phyloP scores from a whole-genome alignment of 2,329 filamentous ascomycete genomes.

The Colletotrichum cordylinicola region DNA sequence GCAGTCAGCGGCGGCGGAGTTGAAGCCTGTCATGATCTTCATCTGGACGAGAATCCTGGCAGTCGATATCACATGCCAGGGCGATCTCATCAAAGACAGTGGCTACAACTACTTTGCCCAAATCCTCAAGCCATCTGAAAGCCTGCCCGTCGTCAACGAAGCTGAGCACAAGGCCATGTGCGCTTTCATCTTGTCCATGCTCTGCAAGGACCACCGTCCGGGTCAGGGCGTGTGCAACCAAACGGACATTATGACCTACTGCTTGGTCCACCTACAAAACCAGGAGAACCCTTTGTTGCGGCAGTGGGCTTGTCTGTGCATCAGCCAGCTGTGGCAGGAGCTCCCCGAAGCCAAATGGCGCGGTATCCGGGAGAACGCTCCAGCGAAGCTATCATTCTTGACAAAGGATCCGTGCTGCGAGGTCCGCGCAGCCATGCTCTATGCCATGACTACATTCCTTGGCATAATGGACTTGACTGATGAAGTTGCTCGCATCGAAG shows the following conservation, averaged over 20 bases:
- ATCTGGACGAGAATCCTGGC: slow-evolving; percentile 97
- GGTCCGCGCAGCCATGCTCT: slow-evolving; percentile 90
- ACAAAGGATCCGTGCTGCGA: slow-evolving; percentile 88
- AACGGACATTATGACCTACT: slow-evolving; percentile 88
- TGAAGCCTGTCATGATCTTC: slow-evolving; percentile 99
- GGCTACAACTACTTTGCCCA: slow-evolving; percentile 97
- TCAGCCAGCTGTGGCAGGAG: slow-evolving; percentile 93
- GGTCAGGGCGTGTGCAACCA: slow-evolving; percentile 92
- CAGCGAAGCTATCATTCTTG: slow-evolving; percentile 79
- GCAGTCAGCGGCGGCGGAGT: slow-evolving; percentile 90
- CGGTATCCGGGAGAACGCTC: slow-evolving; percentile 88
- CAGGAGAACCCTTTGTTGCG: slow-evolving; percentile 86
- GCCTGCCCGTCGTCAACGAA: slow-evolving; percentile 83
- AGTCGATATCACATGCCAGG: slow-evolving; percentile 92
- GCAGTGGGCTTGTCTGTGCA: slow-evolving; percentile 94
- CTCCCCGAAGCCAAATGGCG: slow-evolving; percentile 94
- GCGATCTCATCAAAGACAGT: slow-evolving; percentile 93
- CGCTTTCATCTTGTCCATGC: slow-evolving; percentile 95
- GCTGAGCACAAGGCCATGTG: slow-evolving; percentile 98
- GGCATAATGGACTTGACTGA: slow-evolving; percentile 93
- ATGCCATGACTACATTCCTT: slow-evolving; percentile 92
- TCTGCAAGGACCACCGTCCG: slow-evolving; percentile 93
- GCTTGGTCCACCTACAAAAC: slow-evolving; percentile 82
- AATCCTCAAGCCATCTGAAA: slow-evolving; percentile 84
- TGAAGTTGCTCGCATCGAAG: slow-evolving; percentile 89